These are phyloP conservation scores for Xylariaceae sp. DNA, from an alignment of 2,329 filamentous ascomycete genomes.

Conservation along the genomic window DNA sequence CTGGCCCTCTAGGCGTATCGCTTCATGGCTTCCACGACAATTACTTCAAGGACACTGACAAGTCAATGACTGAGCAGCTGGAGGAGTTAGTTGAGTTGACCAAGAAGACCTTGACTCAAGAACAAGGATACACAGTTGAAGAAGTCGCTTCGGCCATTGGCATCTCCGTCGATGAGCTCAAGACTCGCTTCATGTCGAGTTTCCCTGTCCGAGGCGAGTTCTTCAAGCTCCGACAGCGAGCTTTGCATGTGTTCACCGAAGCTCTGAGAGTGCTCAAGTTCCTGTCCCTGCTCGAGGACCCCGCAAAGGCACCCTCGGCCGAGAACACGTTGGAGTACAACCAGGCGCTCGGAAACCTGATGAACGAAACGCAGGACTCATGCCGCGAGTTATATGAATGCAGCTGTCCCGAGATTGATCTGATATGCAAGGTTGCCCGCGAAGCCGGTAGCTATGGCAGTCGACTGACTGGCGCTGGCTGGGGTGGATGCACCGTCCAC, in stretches of 20 bases:
- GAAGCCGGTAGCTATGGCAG: constrained; percentile 77
- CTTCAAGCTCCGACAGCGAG: constrained; percentile 83
- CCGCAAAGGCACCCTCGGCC: constrained; percentile 36
- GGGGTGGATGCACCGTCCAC: constrained; percentile 95
- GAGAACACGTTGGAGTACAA: constrained; percentile 59
- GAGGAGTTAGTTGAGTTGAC: constrained; percentile 65
- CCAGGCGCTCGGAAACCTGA: constrained; percentile 66
- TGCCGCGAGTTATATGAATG: constrained; percentile 87
- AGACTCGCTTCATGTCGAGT: constrained; percentile 73
- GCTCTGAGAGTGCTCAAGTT: constrained; percentile 82
- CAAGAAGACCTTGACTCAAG: constrained; percentile 64
- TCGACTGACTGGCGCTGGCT: constrained; percentile 85
- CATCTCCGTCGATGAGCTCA: constrained; percentile 64
- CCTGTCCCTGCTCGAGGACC: constrained; percentile 65
- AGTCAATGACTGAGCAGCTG: constrained; percentile 61
- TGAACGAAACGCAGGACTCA: constrained; percentile 86
- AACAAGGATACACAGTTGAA: constrained; percentile 81
- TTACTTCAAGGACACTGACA: constrained; percentile 58
- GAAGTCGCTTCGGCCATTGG: constrained; percentile 72
- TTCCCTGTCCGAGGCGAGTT: constrained; percentile 84
- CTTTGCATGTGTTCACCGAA: constrained; percentile 86
- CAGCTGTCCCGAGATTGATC: constrained; percentile 86
- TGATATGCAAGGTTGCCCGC: constrained; percentile 74
- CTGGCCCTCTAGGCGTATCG: constrained; percentile 74
- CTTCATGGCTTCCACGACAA: constrained; percentile 82